Conservation (phyloP, 2,329 filamentous ascomycete species). For the Fusarium graminum region DNA sequence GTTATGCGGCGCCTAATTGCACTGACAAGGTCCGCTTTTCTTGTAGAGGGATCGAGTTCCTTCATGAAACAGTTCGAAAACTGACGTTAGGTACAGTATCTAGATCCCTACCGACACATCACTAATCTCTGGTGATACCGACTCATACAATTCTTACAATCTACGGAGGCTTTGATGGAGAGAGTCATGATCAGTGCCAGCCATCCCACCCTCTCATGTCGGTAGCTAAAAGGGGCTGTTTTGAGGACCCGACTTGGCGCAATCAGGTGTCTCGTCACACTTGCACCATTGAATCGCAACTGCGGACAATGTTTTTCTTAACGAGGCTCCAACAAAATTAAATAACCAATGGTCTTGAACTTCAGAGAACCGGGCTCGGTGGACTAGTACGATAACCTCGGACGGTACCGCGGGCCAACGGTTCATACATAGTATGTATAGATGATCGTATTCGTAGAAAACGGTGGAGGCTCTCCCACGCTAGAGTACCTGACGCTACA, state of each 20-base stretch:
- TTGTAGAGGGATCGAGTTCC: slow-evolving; percentile 13
- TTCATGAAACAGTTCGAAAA: slow-evolving; percentile 14
- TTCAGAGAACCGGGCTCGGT: slow-evolving; percentile 9
- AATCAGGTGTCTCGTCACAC: slow-evolving; percentile 21
- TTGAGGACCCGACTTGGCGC: slow-evolving; percentile 10
- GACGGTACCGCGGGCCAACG: too few relatives aligned
- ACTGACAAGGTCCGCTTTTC: slow-evolving; percentile 38
- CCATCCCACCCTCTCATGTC: slow-evolving; percentile 1
- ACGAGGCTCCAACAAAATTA: slow-evolving; percentile 27
- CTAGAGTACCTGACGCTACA: slow-evolving; percentile 43
- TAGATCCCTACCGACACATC: neutral
- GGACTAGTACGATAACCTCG: slow-evolving; percentile 15
- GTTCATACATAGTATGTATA: neutral
- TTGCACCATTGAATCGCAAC: slow-evolving; percentile 35
- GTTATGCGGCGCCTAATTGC: slow-evolving; percentile 49
- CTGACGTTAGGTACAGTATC: neutral
- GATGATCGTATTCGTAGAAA: neutral
- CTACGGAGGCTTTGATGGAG: neutral
- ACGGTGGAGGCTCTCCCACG: slow-evolving; percentile 5
- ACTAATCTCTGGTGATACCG: neutral
- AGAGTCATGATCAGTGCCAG: neutral
- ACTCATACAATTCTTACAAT: neutral
- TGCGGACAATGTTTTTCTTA: too few relatives aligned
- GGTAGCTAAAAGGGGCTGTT: slow-evolving; percentile 4
- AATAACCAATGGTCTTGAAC: slow-evolving; percentile 8